Evolutionary conservation across 768 basidiomycete species (phyloP), one percentile per base, ranked within the genome.

Genomic region (Fomitopsis pulvina): DNA sequence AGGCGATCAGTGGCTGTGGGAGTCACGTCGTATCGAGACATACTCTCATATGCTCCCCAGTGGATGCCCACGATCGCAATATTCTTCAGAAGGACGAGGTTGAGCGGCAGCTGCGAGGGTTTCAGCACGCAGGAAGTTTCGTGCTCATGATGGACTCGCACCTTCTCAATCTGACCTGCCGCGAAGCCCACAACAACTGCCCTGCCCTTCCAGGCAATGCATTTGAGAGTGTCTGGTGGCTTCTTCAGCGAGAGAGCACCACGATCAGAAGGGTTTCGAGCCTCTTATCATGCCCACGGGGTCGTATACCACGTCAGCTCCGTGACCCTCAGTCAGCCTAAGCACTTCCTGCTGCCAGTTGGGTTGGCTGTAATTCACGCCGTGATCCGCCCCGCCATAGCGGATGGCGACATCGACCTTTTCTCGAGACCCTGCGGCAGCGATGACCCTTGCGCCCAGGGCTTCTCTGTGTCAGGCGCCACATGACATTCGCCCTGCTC

Each of bases 111-210:
- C 91, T 92, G 54, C 8, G 20, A 1, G n/a, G 18, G 14, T n/a
- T 21, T 30, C 11, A 25, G 37, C 25, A 32, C n/a, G n/a, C 20
- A n/a, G 24, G 26, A 18, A 4, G 4, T 14, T 6, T 37, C 46
- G 37, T 45, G 8, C 21, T 20, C 30, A 32, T n/a, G 10, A 11
- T 12, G n/a, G 24, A n/a, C 11, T 21, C 62, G 9, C 43, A 87
- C 85, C 73, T 91, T 89, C 66, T 93, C 91, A 48, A 95, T 91
- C 11, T 74, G 67, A 3, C 90, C 90, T 6, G 77, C 87, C 3
- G 87, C 91, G 65, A 94, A 98, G 5, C 95, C 96, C 45, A 99
- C 84, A n/a, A 98, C 87, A 10, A 99, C 60, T 1, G 87, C 84
- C 12, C 95, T 79, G 1, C 94, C 92, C 64, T 94, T 93, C 84